Percentiles rank a stretch among this genome's conserved stretches.
phyloP scores from a whole-genome alignment of 2,329 filamentous ascomycete genomes.

The Fusarium papillatum region DNA sequence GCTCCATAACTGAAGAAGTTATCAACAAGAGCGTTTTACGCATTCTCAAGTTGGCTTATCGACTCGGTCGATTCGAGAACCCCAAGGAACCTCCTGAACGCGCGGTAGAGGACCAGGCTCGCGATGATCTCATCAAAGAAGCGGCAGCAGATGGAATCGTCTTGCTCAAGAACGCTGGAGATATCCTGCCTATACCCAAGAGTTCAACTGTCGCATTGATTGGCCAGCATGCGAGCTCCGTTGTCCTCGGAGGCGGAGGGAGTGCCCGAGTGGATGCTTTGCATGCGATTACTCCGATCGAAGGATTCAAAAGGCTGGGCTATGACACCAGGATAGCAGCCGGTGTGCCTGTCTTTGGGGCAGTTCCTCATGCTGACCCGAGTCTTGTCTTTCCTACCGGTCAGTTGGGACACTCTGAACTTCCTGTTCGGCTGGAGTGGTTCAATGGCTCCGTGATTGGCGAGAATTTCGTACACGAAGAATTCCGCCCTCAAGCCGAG shows the following conservation, averaged over 20 bases:
- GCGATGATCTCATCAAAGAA: background rate
- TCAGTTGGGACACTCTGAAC: background rate
- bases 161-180: background rate
- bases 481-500: conserved; percentile 8
- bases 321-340: background rate
- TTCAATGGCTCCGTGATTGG: conserved; percentile 16
- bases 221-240: background rate
- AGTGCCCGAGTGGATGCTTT: background rate
- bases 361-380: background rate
- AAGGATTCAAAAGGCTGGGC: background rate
- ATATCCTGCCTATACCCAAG: background rate
- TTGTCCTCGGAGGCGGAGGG: background rate
- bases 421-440: conserved; percentile 4
- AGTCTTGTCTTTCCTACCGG: background rate
- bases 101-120: background rate
- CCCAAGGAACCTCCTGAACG: background rate
- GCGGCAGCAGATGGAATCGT: background rate
- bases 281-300: background rate
- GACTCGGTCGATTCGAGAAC: background rate
- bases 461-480: conserved; percentile 17
- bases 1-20: background rate
- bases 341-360: background rate
- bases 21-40: background rate
- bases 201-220: background rate
- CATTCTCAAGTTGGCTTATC: background rate